Evolutionary conservation across 208 protist species (phyloP).

Genomic region (Leishmania gerbilli): DNA sequence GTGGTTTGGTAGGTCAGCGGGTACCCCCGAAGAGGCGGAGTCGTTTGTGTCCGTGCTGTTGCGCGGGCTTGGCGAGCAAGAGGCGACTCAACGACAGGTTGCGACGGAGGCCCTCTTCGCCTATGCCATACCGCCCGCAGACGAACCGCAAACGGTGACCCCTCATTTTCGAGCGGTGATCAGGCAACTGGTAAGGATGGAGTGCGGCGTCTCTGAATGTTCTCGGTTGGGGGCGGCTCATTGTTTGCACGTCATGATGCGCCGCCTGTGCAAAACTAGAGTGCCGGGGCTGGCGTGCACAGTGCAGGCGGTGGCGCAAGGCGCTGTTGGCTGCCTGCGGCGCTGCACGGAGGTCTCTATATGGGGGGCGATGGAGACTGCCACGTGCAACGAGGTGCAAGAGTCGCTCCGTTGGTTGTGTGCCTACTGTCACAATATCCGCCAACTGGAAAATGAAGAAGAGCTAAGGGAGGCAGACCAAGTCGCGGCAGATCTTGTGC

Average conservation of each 20-base stretch:
- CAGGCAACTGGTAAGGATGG: not conserved
- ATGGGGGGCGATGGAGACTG: slow-evolving; percentile 12
- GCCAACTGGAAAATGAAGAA: not conserved
- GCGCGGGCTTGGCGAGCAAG: slow-evolving; percentile 6
- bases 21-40: not conserved
- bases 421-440: not conserved
- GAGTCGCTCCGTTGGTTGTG: slow-evolving; percentile 2
- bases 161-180: slow-evolving; percentile 4
- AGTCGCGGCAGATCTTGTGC: not conserved
- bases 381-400: slow-evolving; percentile 13
- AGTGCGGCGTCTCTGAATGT: slow-evolving; percentile 5
- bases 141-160: slow-evolving; percentile 1
- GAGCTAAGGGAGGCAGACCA: not conserved
- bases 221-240: slow-evolving; percentile 10
- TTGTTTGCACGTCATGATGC: slow-evolving; percentile 2
- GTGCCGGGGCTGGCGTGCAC: not conserved
- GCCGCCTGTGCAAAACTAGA: not conserved
- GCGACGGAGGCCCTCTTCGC: slow-evolving; percentile 23
- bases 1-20: slow-evolving; percentile 5
- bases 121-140: slow-evolving; percentile 13
- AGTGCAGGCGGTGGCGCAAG: not conserved
- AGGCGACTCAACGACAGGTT: slow-evolving; percentile 12
- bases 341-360: not conserved
- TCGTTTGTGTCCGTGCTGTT: slow-evolving; percentile 11
- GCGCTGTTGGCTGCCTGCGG: slow-evolving; percentile 5